A percentile compares a stretch with the other conserved stretches of the same genome.
Conservation (phyloP, 2,329 filamentous ascomycete genomes). For the Curvularia sp. region DNA sequence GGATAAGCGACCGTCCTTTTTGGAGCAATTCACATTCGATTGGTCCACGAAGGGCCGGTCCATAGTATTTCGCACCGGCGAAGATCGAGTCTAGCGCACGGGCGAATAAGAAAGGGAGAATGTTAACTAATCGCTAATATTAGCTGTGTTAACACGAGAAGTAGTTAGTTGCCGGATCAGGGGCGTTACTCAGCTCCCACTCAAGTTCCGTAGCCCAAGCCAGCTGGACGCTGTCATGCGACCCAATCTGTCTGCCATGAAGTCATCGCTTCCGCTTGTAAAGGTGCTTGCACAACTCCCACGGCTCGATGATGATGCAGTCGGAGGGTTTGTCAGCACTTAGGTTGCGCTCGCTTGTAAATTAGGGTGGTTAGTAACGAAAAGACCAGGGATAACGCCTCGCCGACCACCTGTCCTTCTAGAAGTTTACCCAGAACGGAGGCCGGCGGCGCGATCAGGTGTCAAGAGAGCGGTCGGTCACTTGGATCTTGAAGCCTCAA, state of each 20-base stretch:
- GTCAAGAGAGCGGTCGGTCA: background rate
- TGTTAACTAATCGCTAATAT: constrained; percentile 39
- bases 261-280: constrained; percentile 28
- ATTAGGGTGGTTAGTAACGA: constrained; percentile 22
- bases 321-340: constrained; percentile 43
- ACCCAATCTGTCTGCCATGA: constrained; percentile 32
- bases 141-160: constrained; percentile 40
- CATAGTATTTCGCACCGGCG: constrained; percentile 20
- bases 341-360: constrained; percentile 28
- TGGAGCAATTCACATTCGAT: constrained; percentile 23
- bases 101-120: constrained; percentile 32
- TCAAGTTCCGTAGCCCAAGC: constrained; percentile 23
- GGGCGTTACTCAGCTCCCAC: constrained; percentile 44
- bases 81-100: constrained; percentile 20
- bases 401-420: constrained; percentile 21
- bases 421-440: constrained; percentile 35
- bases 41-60: constrained; percentile 18
- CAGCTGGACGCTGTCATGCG: constrained; percentile 18
- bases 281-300: constrained; percentile 20
- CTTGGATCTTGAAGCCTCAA: background rate
- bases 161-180: constrained; percentile 24
- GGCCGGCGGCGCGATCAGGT: constrained; percentile 7
- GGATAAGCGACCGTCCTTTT: constrained; percentile 13
- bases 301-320: constrained; percentile 12
- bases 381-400: constrained; percentile 19